Base-by-base conservation (phyloP, 768 basidiomycete genomes). In the Tylopilus felleus region DNA sequence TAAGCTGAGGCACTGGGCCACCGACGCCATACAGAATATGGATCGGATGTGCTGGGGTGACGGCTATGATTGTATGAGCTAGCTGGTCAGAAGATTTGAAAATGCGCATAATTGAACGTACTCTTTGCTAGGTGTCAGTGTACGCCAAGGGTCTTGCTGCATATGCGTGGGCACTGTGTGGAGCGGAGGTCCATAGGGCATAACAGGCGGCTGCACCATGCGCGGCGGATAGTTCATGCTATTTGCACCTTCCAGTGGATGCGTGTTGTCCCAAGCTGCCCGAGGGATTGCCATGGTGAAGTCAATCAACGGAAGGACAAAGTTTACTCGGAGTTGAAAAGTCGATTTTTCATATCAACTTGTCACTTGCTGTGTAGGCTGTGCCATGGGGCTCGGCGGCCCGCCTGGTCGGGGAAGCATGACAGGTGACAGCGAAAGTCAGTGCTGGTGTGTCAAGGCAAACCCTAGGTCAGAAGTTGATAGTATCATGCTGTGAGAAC, bases 191-290 rank as follows among this genome's bases (percentile, higher is more conserved):
- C 52, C 47, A 33, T 14, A 45, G 31, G 55, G 29, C 46, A 57
- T 57, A 3, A 60, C 8, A 8, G 69, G 68, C 14, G 60, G 70
- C n/a, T 69, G 67, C 10, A 33, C n/a, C 16, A 5, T 5, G 38
- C 7, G 55, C 21, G 45, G 44, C 3, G 53, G 52, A 36, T 55
- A 40, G 14, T 12, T 5, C 38, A 42, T 21, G 41, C 16, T 25
- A 28, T 58, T 27, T 13, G 61, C 49, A 3, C 69, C 61, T 13
- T 61, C 68, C 12, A 71, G 53, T 3, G 41, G 39, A 2, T 65
- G 68, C 60, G 70, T 71, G 22, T 57, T 68, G 3, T 49, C 53
- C 57, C 52, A 69, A 16, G 29, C n/a, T 27, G 1, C 42, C 47
- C 59, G 65, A 27, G 31, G 38, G 44, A 3, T 59, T 28, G 7